Percentiles rank a stretch among this genome's conserved stretches.
Conservation (phyloP, 148 eudicot species). For the Fagopyrum tataricum region DNA sequence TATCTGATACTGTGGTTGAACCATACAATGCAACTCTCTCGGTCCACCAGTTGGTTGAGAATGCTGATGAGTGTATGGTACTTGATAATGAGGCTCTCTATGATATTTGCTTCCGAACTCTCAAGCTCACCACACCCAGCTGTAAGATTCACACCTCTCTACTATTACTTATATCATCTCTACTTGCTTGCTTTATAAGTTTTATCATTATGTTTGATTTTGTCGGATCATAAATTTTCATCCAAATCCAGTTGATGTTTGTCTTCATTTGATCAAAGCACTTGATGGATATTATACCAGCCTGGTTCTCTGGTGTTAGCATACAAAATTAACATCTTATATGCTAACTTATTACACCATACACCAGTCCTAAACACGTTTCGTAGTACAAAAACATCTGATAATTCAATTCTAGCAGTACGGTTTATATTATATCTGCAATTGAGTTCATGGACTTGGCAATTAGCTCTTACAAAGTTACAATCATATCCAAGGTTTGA, state of each 20-base stretch:
- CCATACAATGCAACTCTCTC: constrained; percentile 56
- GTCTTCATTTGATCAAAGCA: not conserved
- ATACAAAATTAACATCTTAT: not conserved
- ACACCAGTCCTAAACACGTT: not conserved
- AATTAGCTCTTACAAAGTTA: not conserved
- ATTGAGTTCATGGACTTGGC: not conserved
- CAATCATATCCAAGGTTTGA: not conserved
- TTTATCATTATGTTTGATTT: not conserved
- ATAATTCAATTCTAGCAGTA: not conserved
- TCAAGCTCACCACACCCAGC: constrained; percentile 56
- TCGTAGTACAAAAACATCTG: not conserved
- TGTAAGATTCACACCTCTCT: constrained; percentile 25
- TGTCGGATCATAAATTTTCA: not conserved
- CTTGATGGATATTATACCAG: not conserved
- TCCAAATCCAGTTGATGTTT: not conserved
- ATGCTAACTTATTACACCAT: not conserved
- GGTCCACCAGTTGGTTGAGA: constrained; percentile 51
- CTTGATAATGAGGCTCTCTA: constrained; percentile 52
- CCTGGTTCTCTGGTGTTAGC: not conserved
- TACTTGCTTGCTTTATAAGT: not conserved
- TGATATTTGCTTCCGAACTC: constrained; percentile 53
- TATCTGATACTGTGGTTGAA: constrained; percentile 53
- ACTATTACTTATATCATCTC: not conserved
- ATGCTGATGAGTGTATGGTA: constrained; percentile 58
- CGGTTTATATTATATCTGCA: too few species aligned